Percentiles rank a stretch among this genome's conserved stretches.
phyloP scores from a whole-genome alignment of 352 stramenopile genomes.

The Phytopythium vexans region DNA sequence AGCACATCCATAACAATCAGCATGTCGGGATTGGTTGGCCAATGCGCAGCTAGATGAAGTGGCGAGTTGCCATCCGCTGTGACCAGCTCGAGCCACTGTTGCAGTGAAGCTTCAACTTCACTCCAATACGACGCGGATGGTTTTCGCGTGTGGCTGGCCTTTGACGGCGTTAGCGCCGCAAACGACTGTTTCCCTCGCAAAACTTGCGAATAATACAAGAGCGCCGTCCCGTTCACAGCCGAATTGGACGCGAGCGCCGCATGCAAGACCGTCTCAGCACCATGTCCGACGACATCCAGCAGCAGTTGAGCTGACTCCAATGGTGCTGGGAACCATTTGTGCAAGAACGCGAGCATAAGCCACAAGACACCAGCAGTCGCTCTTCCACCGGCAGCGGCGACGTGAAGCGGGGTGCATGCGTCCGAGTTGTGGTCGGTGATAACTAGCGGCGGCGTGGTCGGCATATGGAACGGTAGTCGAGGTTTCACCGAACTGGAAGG shows the following conservation, averaged over 20 bases:
- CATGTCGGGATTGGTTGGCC: conserved; percentile 29
- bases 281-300: conserved; percentile 13
- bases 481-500: neutral
- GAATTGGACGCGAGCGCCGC: conserved; percentile 34
- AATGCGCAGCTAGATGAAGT: conserved; percentile 50
- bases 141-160: neutral
- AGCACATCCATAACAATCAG: conserved; percentile 41
- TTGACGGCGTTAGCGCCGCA: neutral
- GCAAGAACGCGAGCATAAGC: conserved; percentile 42
- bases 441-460: conserved; percentile 18
- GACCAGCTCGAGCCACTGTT: conserved; percentile 2
- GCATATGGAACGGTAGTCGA: conserved; percentile 23
- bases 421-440: conserved; percentile 36
- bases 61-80: conserved; percentile 31
- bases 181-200: conserved; percentile 4
- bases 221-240: conserved; percentile 33
- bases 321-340: conserved; percentile 7
- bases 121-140: neutral
- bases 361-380: conserved; percentile 32
- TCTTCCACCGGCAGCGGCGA: conserved; percentile 32
- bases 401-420: conserved; percentile 34
- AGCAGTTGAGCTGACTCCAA: conserved; percentile 17
- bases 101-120: neutral
- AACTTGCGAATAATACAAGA: conserved; percentile 33
- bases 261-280: conserved; percentile 39